A percentile compares a stretch with the other conserved stretches of the same genome.
Conservation (phyloP, 163 green algal species). For the Picocystis sp. region DNA sequence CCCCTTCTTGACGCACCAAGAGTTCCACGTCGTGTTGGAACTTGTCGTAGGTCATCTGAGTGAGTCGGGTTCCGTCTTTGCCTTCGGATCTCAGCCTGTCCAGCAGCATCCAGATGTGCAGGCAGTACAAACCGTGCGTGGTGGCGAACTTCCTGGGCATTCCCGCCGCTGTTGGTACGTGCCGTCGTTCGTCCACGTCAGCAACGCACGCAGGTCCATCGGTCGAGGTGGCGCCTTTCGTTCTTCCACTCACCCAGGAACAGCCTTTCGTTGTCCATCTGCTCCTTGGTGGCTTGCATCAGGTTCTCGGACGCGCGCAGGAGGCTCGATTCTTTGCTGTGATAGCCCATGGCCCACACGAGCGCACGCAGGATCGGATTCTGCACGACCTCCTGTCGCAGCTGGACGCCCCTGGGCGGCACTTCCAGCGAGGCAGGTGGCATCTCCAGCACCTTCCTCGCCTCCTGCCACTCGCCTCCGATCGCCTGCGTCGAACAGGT, state of each 20-base stretch:
- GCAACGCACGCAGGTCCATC: not conserved
- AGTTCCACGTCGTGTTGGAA: slow-evolving; percentile 53
- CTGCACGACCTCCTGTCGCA: too few relatives aligned
- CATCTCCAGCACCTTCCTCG: too few relatives aligned
- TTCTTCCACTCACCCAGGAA: slow-evolving; percentile 5
- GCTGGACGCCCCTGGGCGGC: too few relatives aligned
- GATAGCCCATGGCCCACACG: too few relatives aligned
- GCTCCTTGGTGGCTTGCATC: slow-evolving; percentile 6
- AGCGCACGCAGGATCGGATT: too few relatives aligned
- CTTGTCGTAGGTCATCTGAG: slow-evolving; percentile 42
- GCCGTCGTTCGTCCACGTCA: not conserved
- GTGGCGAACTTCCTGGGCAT: slow-evolving; percentile 14
- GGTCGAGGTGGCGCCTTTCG: not conserved
- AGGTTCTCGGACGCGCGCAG: too few relatives aligned
- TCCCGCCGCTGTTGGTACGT: not conserved
- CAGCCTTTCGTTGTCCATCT: slow-evolving; percentile 13
- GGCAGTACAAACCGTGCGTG: slow-evolving; percentile 22
- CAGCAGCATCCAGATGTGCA: slow-evolving; percentile 58
- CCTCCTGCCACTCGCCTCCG: too few relatives aligned
- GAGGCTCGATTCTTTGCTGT: too few relatives aligned
- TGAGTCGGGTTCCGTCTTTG: slow-evolving; percentile 31
- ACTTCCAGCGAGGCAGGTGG: too few relatives aligned
- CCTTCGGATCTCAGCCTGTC: slow-evolving; percentile 34
- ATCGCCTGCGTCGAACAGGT: too few relatives aligned
- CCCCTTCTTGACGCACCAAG: slow-evolving; percentile 28